Evolutionary conservation across 176 grass and related monocot species (phyloP), one percentile per base, ranked within the genome.

Genomic region (Carex parvula): DNA sequence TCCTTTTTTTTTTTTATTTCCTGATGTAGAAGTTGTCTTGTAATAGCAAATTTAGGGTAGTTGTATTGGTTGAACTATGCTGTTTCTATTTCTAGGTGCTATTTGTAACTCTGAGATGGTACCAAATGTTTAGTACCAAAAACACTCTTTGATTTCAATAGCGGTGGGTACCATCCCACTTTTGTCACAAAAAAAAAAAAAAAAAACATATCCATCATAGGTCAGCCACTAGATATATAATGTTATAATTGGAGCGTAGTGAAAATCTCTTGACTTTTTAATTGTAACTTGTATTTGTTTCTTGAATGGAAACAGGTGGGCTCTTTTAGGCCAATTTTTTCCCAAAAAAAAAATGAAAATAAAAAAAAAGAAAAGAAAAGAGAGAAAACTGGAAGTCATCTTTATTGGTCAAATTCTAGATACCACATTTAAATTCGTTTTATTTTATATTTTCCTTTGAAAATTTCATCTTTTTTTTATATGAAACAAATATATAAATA

Each of bases 211-310:
- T 70, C 4, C 6, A 70, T 16, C n/a, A 42, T n/a, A 70, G 17
- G 67, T 44, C 67, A 70, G 16, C 35, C 5, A 37, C 17, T 42
- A 44, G 8, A 41, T 70, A 41, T 70, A 8, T 68, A 7, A 35
- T 68, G 5, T 14, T 68, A 16, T 67, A 16, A 68, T 68, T 68
- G 29, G 30, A 68, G 32, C 32, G 32, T 8, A 35, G 2, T 37
- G 11, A 68, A 68, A 37, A 14, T 37, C 11, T 68, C 17, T n/a
- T n/a, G 64, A 68, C 67, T 42, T 44, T 20, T 44, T 7, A 33
- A 39, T 39, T 70, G 66, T 7, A 42, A 70, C 66, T 70, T 70
- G 16, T 67, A 67, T 67, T 65, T 67, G 64, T 68, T 37, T 37
- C 64, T 68, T 37, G 1, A 37, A 68, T 33, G 26, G 64, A 66